Evolutionary conservation across 805 yeast species (phyloP).

Genomic region (Candida arabinofermentans): DNA sequence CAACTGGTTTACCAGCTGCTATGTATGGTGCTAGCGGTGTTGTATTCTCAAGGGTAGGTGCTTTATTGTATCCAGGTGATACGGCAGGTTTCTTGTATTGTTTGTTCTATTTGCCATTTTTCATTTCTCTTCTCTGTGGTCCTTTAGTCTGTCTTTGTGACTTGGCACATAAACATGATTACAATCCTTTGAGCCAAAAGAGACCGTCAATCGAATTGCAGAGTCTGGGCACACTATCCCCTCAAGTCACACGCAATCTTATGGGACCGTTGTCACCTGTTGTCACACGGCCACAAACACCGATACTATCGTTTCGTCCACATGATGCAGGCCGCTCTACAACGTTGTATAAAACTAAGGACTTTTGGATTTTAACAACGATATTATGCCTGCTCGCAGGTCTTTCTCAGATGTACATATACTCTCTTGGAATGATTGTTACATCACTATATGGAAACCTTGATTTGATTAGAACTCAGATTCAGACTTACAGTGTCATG

Average conservation of each 20-base stretch:
- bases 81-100: slow-evolving; percentile 51
- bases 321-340: neutral
- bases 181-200: neutral
- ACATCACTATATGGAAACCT: slow-evolving; percentile 38
- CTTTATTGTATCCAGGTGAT: slow-evolving; percentile 50
- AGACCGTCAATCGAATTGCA: neutral
- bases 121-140: slow-evolving; percentile 39
- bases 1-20: slow-evolving; percentile 72
- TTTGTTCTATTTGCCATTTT: slow-evolving; percentile 39
- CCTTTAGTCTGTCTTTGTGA: slow-evolving; percentile 45
- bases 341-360: slow-evolving; percentile 22
- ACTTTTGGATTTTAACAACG: slow-evolving; percentile 49
- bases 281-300: neutral
- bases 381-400: slow-evolving; percentile 58
- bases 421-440: slow-evolving; percentile 69
- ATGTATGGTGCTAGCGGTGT: slow-evolving; percentile 74
- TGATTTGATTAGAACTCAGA: slow-evolving; percentile 9
- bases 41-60: slow-evolving; percentile 54
- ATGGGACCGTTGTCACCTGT: slow-evolving; percentile 8
- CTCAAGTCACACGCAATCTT: neutral
- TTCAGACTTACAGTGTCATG: slow-evolving; percentile 14
- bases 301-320: neutral
- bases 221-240: slow-evolving; percentile 7
- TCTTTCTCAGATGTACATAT: slow-evolving; percentile 70
- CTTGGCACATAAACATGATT: slow-evolving; percentile 26